Evolutionary conservation across 1,284 basidiomycete species (phyloP).

Genomic region (Naganishia sp.): DNA sequence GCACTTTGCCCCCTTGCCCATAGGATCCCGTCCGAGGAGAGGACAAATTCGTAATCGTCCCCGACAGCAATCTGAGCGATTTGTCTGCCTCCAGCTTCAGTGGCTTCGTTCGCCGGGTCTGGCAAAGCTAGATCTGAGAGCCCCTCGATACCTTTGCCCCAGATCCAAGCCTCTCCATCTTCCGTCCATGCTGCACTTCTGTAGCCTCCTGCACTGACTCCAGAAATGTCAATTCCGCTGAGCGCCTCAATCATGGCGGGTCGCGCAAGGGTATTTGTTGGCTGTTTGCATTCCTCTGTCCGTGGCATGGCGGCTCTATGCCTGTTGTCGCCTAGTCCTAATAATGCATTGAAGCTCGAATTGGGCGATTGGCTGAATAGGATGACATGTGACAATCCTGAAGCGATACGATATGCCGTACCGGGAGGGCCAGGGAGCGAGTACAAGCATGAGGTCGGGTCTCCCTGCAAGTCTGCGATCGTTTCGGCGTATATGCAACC

Average conservation of each 20-base stretch:
- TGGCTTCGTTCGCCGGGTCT: conserved; percentile 28
- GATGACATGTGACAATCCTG: conserved; percentile 24
- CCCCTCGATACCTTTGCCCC: conserved; percentile 34
- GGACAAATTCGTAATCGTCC: conserved; percentile 41
- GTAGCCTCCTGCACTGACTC: conserved; percentile 38
- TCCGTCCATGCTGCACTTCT: conserved; percentile 39
- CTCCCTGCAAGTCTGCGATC: background rate
- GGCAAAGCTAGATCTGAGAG: conserved; percentile 32
- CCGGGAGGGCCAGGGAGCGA: conserved; percentile 8
- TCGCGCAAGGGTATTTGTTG: background rate
- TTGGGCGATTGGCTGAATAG: conserved; percentile 6
- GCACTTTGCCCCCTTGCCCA: conserved; percentile 44
- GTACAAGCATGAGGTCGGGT: conserved; percentile 1
- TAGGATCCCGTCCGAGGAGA: conserved; percentile 35
- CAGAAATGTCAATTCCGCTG: conserved; percentile 39
- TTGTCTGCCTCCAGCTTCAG: conserved; percentile 23
- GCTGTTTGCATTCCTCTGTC: conserved; percentile 2
- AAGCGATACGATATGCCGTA: background rate
- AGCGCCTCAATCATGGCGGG: conserved; percentile 39
- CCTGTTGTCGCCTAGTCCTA: conserved; percentile 29
- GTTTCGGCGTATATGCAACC: conserved; percentile 10
- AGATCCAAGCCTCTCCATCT: conserved; percentile 41
- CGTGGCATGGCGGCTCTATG: conserved; percentile 18
- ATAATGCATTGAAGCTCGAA: conserved; percentile 4
- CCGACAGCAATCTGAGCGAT: conserved; percentile 40